Conservation (phyloP, 345 rosid species). For the Rhodamnia argentea region DNA sequence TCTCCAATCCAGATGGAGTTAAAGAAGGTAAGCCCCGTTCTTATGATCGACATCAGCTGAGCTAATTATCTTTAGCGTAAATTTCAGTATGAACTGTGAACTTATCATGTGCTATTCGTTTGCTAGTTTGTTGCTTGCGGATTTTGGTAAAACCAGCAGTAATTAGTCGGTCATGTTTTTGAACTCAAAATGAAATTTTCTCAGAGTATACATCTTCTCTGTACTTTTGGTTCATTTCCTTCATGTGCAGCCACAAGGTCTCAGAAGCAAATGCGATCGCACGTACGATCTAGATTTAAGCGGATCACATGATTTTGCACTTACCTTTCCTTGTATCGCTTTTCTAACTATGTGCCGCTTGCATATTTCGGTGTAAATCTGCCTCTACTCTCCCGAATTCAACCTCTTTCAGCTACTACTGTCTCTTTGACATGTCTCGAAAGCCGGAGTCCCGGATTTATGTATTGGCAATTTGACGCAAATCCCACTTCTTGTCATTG, state of each 20-base stretch:
- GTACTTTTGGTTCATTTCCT: neutral
- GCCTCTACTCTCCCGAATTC: neutral
- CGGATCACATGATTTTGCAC: neutral
- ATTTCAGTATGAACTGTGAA: neutral
- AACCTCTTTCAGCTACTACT: neutral
- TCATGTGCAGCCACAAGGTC: neutral
- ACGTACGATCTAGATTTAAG: neutral
- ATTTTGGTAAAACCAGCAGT: neutral
- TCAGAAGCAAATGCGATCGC: neutral
- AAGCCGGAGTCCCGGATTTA: neutral
- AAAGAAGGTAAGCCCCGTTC: constrained; percentile 16
- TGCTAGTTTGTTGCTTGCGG: too few species aligned
- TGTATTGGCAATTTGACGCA: neutral
- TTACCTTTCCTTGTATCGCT: neutral
- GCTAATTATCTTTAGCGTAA: neutral
- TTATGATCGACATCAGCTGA: neutral
- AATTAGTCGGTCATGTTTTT: neutral
- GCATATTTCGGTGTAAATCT: neutral
- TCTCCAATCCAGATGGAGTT: constrained; percentile 25
- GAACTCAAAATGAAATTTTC: neutral
- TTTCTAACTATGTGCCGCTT: neutral
- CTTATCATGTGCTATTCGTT: neutral
- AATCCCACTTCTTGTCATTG: neutral
- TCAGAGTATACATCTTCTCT: neutral
- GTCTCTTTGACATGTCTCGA: neutral